Evolutionary conservation across 2,329 filamentous ascomycete species (phyloP).

Genomic region (Diaporthe sp.): DNA sequence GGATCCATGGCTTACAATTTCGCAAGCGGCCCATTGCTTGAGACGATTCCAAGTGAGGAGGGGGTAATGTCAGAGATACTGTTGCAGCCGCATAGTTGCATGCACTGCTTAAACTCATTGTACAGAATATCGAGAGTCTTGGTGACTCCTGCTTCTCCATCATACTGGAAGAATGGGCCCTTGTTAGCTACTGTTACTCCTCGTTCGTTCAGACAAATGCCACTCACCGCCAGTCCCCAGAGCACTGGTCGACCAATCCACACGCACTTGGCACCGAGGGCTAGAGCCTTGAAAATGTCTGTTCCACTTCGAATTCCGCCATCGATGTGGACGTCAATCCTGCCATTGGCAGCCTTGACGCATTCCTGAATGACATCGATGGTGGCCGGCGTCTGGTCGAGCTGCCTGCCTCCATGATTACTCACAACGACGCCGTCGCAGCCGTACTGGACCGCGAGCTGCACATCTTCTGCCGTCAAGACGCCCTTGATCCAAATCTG

Average conservation of each 20-base stretch:
- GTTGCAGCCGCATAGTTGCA: conserved; percentile 11
- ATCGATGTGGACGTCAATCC: conserved; percentile 66
- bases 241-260: conserved; percentile 62
- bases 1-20: neutral
- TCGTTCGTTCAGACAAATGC: neutral
- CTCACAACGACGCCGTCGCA: conserved; percentile 63
- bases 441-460: conserved; percentile 52
- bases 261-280: conserved; percentile 64
- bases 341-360: conserved; percentile 63
- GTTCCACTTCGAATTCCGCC: conserved; percentile 67
- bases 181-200: neutral
- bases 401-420: conserved; percentile 69
- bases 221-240: conserved; percentile 57
- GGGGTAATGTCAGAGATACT: conserved; percentile 10
- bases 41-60: conserved; percentile 6
- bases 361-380: conserved; percentile 59
- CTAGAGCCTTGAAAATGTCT: conserved; percentile 69
- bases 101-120: neutral
- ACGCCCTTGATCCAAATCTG: conserved; percentile 72
- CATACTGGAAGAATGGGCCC: neutral
- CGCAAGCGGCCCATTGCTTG: neutral
- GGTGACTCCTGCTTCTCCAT: neutral
- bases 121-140: conserved; percentile 12
- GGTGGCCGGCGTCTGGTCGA: conserved; percentile 58
- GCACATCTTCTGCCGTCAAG: conserved; percentile 56